Percentiles rank a stretch among this genome's conserved stretches.
These are phyloP conservation scores for Metarhizium brunneum DNA, from an alignment of 2,329 filamentous ascomycete species.

Conservation along the genomic window DNA sequence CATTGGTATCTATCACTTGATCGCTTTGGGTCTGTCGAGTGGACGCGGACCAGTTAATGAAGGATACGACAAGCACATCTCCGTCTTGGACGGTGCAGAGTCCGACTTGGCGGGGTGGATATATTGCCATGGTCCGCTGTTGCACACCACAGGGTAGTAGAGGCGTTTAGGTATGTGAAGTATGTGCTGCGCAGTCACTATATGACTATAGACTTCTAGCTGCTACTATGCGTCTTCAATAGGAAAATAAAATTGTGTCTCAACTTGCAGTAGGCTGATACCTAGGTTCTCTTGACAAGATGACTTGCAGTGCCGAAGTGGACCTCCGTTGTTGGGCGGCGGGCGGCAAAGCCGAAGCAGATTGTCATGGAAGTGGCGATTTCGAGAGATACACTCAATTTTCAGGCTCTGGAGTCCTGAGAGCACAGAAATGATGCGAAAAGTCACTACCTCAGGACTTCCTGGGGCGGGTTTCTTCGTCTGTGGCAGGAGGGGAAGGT, in stretches of 20 bases:
- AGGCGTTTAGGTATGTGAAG: no score
- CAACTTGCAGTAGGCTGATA: not conserved
- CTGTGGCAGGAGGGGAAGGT: no score
- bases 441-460: not conserved
- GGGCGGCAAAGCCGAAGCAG: not conserved
- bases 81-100: not conserved
- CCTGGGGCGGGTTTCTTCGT: no score
- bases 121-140: not conserved
- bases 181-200: not conserved
- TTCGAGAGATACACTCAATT: no score
- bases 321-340: not conserved
- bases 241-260: not conserved
- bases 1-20: not conserved
- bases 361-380: no score
- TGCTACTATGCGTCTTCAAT: not conserved
- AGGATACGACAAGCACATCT: not conserved
- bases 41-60: not conserved
- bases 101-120: not conserved
- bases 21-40: not conserved
- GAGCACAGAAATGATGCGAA: not conserved
- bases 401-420: no score
- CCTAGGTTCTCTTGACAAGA: not conserved
- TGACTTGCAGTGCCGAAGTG: not conserved
- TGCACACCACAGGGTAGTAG: not conserved
- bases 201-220: not conserved